Evolutionary conservation across 192 early-diverging fungal genomes (phyloP).

Genomic region (Coemansia guatemalensis): DNA sequence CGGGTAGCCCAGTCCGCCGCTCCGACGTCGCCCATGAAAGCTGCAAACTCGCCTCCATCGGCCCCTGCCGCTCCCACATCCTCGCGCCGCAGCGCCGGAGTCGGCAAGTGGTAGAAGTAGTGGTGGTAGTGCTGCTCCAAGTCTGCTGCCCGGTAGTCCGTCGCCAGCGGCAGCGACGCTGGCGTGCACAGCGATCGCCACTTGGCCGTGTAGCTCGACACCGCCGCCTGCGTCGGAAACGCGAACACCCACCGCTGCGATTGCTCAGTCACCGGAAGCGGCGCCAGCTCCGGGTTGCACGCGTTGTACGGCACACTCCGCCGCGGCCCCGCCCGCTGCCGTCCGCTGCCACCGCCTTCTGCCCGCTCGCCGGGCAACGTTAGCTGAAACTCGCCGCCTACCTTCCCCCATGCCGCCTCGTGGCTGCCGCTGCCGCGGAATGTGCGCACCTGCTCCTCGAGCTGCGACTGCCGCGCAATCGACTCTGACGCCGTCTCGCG

Average conservation of each 20-base stretch:
- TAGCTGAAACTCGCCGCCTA: constrained; percentile 26
- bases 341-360: constrained; percentile 1
- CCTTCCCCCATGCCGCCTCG: neutral
- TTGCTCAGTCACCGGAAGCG: constrained; percentile 62
- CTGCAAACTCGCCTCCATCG: constrained; percentile 35
- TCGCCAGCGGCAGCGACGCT: constrained; percentile 91
- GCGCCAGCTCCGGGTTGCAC: constrained; percentile 64
- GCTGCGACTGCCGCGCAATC: constrained; percentile 41
- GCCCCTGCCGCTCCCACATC: constrained; percentile 17
- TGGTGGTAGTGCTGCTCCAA: constrained; percentile 68
- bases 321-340: constrained; percentile 14
- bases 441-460: constrained; percentile 42
- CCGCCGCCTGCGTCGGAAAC: constrained; percentile 63
- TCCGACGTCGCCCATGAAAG: constrained; percentile 22
- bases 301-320: constrained; percentile 59
- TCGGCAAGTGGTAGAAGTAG: constrained; percentile 56
- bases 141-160: constrained; percentile 75
- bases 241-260: constrained; percentile 88
- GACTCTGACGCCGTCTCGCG: constrained; percentile 32
- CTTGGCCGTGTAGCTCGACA: constrained; percentile 63
- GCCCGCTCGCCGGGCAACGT: constrained; percentile 20
- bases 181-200: constrained; percentile 94
- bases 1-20: constrained; percentile 41
- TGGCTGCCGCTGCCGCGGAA: constrained; percentile 16
- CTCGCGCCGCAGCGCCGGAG: constrained; percentile 26